Evolutionary conservation across 495 filamentous ascomycete species (phyloP).

Genomic region (Podospora australis): DNA sequence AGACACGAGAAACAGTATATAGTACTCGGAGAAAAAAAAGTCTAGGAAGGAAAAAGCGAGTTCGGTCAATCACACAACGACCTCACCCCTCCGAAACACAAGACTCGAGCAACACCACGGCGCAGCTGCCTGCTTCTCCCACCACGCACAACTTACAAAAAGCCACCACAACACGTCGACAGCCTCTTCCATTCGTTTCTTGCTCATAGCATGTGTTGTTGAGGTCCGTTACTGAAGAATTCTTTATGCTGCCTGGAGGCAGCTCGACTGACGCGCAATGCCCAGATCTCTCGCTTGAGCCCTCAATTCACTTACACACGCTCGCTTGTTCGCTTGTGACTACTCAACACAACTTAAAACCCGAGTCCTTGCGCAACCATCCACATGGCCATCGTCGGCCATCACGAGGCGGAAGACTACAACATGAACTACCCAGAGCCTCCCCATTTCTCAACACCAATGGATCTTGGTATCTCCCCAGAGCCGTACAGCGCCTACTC

Average conservation of each 20-base stretch:
- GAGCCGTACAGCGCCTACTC: constrained; percentile 33
- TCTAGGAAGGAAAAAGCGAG: background rate
- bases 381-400: constrained; percentile 15
- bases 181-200: background rate
- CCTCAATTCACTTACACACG: constrained; percentile 10
- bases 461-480: constrained; percentile 39
- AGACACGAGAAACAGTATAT: background rate
- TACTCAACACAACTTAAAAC: constrained; percentile 1
- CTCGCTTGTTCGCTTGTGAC: constrained; percentile 7
- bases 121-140: too few species aligned
- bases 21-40: background rate
- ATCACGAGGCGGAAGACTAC: constrained; percentile 29
- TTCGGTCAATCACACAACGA: too few species aligned
- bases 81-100: background rate
- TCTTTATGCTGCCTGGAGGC: constrained; percentile 10
- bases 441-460: constrained; percentile 32
- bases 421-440: constrained; percentile 41
- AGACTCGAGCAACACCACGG: background rate
- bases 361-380: background rate
- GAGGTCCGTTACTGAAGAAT: constrained; percentile 11
- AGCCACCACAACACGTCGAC: background rate
- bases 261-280: constrained; percentile 18
- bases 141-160: background rate
- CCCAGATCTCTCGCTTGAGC: constrained; percentile 15
- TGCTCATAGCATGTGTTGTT: constrained; percentile 7